Evolutionary conservation across 805 yeast genomes (phyloP), one percentile per base, ranked within the genome.

Genomic region (Candida corydali): DNA sequence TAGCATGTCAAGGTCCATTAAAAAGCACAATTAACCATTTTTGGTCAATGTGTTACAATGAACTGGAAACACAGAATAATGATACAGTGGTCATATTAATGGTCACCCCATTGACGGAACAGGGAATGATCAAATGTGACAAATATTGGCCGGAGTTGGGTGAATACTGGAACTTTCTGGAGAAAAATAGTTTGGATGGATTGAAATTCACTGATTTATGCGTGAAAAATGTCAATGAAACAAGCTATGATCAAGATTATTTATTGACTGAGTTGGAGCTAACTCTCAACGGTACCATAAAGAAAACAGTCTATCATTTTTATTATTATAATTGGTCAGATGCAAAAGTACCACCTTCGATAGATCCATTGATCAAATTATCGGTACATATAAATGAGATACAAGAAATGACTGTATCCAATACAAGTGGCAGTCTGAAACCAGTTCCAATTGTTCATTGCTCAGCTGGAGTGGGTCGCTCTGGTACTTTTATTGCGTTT

Each of bases 1-100:
- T 84, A 22, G 85, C 87, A 0, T 67, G 83, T 2, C 94, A 84
- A 50, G 94, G 91, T 2, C 80, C 80, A 2, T 51, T 66, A n/a
- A 32, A 40, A 0, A 32, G 38, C 11, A 73, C 78, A 1, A 47
- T 52, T 11, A 60, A 55, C 27, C 68, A 67, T 32, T 75, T 75
- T 46, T 75, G 80, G 79, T 57, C 67, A 26, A 67, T 67, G 73
- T 62, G 68, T 25, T 65, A 46, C 39, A 37, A 56, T 30, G 63
- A 65, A 41, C 53, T 68, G 4, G 56, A 49, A 26, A 38, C 37
- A 20, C 54, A 57, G 11, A 36, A 43, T 8, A 52, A 52, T 15
- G 59, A 57, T 37, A 31, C 41, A 6, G 43, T 65, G 1, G 45
- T 63, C 1, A 49, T 67, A 3, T 61, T 60, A 8, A 67, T 67